A percentile compares a stretch with the other conserved stretches of the same genome.
Evolutionary conservation across 140 eudicot genomes (phyloP).

Genomic region (Senecio squalidus): DNA sequence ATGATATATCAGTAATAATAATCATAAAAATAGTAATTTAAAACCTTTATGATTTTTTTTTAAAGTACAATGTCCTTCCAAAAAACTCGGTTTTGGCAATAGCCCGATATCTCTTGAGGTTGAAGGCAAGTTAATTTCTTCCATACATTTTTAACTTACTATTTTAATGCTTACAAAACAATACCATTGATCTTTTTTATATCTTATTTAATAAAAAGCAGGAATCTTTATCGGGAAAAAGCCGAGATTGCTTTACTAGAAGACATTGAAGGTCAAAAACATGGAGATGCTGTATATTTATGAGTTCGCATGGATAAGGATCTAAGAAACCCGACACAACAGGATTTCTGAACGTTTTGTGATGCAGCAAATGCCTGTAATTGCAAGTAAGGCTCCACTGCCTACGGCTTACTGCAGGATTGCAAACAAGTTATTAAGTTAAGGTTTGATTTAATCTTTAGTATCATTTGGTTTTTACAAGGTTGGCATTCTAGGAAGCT

Average conservation of each 20-base stretch:
- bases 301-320: slow-evolving; percentile 90
- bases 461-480: slow-evolving; percentile 20
- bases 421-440: too few species aligned
- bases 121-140: slow-evolving; percentile 40
- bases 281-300: slow-evolving; percentile 84
- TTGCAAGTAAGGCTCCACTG: slow-evolving; percentile 88
- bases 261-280: slow-evolving; percentile 66
- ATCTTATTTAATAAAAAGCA: slow-evolving; percentile 27
- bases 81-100: too few species aligned
- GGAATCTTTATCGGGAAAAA: slow-evolving; percentile 63
- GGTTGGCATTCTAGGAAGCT: slow-evolving; percentile 83
- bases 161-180: not conserved
- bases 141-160: not conserved
- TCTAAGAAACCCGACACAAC: slow-evolving; percentile 60
- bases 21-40: too few species aligned
- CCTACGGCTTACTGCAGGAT: not conserved
- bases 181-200: not conserved
- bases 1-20: too few species aligned
- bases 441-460: slow-evolving; percentile 1
- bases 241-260: slow-evolving; percentile 68
- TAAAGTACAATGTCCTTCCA: too few species aligned
- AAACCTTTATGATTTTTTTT: too few species aligned
- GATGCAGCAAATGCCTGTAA: slow-evolving; percentile 96
- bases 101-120: too few species aligned
- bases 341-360: slow-evolving; percentile 94